Percentiles rank a stretch among this genome's conserved stretches.
Evolutionary conservation across 75 land plant species (phyloP).

Genomic region (Cupressus sempervirens): DNA sequence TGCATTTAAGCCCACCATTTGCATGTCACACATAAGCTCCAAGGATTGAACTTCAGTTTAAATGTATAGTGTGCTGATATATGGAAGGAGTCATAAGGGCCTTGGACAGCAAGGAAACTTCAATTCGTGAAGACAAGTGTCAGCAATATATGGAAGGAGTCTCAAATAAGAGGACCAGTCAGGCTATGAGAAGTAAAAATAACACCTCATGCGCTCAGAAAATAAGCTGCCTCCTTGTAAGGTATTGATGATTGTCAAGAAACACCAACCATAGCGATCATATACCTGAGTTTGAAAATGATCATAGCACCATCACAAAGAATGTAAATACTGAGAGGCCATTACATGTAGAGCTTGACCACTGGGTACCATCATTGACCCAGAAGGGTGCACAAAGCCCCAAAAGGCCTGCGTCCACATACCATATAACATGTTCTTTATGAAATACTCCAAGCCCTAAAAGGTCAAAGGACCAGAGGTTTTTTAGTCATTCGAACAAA

Average conservation of each 20-base stretch:
- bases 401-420: background rate
- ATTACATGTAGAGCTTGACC: background rate
- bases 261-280: background rate
- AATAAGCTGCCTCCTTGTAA: background rate
- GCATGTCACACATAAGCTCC: background rate
- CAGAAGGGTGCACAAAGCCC: background rate
- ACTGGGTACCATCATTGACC: background rate
- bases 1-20: background rate
- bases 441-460: background rate
- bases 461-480: background rate
- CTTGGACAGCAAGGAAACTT: background rate
- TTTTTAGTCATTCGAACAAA: background rate
- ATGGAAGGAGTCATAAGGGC: background rate
- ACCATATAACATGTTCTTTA: background rate
- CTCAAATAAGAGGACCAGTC: background rate
- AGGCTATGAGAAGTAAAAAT: background rate
- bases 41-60: background rate
- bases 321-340: background rate
- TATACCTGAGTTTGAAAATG: background rate
- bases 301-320: background rate
- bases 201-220: background rate
- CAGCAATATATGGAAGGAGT: background rate
- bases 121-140: background rate
- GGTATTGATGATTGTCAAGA: background rate
- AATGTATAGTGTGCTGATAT: no score